A percentile compares a stretch with the other conserved stretches of the same genome.
Conservation (phyloP, 2,329 filamentous ascomycete genomes). For the Monilinia laxa region DNA sequence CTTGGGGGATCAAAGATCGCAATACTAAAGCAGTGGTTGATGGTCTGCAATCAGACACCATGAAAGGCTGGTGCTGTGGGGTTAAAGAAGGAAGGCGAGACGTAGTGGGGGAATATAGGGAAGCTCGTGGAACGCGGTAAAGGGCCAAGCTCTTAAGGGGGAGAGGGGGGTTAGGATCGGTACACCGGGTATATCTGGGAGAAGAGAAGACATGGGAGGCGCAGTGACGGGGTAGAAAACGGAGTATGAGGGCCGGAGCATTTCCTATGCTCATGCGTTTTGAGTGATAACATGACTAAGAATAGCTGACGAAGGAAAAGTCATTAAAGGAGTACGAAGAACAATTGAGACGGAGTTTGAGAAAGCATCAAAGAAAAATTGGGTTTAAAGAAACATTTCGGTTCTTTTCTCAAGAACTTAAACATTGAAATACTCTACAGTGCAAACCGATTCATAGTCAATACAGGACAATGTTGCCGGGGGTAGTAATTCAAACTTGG, state of each 20-base stretch:
- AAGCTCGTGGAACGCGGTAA: background rate
- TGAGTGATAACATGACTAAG: too few species aligned
- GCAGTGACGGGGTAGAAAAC: background rate
- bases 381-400: background rate
- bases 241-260: background rate
- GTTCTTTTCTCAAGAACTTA: background rate
- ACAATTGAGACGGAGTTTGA: background rate
- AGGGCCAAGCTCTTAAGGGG: too few species aligned
- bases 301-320: background rate
- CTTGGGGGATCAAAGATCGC: background rate
- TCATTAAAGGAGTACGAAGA: background rate
- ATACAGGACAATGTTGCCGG: background rate
- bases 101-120: background rate
- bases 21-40: background rate
- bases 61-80: too few species aligned
- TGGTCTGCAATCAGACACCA: background rate
- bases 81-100: background rate
- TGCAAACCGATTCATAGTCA: background rate
- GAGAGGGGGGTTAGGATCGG: background rate
- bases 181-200: background rate
- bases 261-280: too few species aligned
- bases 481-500: background rate
- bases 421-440: background rate
- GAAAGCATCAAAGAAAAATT: background rate
- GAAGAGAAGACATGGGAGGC: background rate